phyloP scores from a whole-genome alignment of 345 rosid genomes.

The Chamaenerion angustifolium region DNA sequence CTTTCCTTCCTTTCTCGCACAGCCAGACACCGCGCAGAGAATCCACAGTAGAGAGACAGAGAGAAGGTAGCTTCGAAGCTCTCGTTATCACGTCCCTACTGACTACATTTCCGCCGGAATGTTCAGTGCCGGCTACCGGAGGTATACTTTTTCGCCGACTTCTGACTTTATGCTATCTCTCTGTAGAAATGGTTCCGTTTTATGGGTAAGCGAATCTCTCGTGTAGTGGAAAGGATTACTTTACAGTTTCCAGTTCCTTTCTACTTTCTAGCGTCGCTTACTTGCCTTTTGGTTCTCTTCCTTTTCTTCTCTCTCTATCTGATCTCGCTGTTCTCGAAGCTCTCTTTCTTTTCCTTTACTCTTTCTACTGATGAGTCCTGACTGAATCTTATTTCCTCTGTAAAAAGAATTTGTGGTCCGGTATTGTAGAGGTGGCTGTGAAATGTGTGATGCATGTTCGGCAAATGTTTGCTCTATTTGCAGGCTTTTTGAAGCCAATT shows the following conservation, averaged over 20 bases:
- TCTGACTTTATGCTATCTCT: conserved; percentile 1
- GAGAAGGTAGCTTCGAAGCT: neutral
- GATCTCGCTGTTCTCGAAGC: conserved; percentile 5
- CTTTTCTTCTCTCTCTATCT: neutral
- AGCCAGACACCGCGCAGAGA: neutral
- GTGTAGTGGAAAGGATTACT: too few relatives aligned
- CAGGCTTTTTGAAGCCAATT: neutral
- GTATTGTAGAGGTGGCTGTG: conserved; percentile 2
- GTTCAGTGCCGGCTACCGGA: conserved; percentile 4
- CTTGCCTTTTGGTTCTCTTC: neutral
- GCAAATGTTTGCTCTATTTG: neutral
- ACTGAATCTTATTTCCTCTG: too few relatives aligned
- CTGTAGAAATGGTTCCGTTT: conserved; percentile 1
- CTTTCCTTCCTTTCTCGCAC: too few relatives aligned
- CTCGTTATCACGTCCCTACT: conserved; percentile 1
- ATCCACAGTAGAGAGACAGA: neutral
- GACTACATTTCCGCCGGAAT: conserved; percentile 13
- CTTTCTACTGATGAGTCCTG: neutral
- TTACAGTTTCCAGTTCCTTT: too few relatives aligned
- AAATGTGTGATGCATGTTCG: neutral
- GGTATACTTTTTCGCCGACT: neutral
- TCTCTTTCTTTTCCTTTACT: neutral
- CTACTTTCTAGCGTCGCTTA: neutral
- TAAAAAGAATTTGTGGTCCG: conserved; percentile 1
- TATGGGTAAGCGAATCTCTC: too few relatives aligned